Evolutionary conservation across 164 flowering plant species (phyloP), one percentile per base, ranked within the genome.

Genomic region (Saururus chinensis): DNA sequence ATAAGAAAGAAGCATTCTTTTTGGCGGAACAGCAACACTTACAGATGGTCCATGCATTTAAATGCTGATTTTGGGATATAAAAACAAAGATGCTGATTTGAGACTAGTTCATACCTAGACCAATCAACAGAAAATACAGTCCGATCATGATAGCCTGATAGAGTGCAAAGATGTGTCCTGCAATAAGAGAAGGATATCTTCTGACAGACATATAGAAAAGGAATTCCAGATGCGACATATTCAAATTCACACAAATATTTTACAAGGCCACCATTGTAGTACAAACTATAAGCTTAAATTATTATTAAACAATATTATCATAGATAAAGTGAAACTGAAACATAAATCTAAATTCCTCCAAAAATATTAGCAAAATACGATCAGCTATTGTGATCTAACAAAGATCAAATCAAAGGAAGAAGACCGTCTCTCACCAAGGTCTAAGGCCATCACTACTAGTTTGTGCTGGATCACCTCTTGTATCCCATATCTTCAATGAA

Each of bases 111-210:
- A 49, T 78, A 93, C 98, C 96, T 89, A 69, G 96, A 89, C 96
- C 96, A 89, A 73, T 93, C 84, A 63, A 86, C 91, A 62, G 98
- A 90, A 73, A 90, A 88, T 60, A 93, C 81, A 40, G 98, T 93
- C 35, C 97, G 79, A 68, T 88, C 95, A 74, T 93, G 98, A 73
- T 81, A 83, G 45, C 98, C 98, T 13, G 92, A 72, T 26, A 89
- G 80, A 62, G 98, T 88, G 70, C 84, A 86, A 10, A 82, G 65
- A 70, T 90, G 98, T 60, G 58, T 80, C 97, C 97, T 92, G 85
- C 60, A 64, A 73, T 63, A 66, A 65, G 20, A 1, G 57, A 67
- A 1, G 62, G 61, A 7, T 63, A 11, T 40, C 17, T 4, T 42
- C 25, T 42, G 37, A 30, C n/a, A 61, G 40, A 45, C 26, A 51